phyloP scores from a whole-genome alignment of 345 rosid genomes.

The Brassica incana region DNA sequence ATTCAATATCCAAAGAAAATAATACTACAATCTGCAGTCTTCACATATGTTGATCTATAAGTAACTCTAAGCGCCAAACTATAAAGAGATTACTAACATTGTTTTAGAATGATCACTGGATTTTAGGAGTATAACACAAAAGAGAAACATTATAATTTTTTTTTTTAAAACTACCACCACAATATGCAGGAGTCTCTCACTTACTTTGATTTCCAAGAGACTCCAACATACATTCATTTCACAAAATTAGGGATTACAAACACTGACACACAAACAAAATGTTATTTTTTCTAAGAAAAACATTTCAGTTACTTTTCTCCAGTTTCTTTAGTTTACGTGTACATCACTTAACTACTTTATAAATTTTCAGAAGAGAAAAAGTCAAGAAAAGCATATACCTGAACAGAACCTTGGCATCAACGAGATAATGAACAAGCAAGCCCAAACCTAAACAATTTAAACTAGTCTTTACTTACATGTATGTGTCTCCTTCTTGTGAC shows the following conservation, averaged over 20 bases:
- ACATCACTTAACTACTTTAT: too few species aligned
- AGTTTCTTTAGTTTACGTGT: too few species aligned
- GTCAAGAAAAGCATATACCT: too few species aligned
- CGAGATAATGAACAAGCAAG: too few species aligned
- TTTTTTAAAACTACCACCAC: neutral
- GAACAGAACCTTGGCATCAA: too few species aligned
- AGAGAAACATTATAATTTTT: neutral
- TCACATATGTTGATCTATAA: neutral
- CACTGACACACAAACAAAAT: too few species aligned
- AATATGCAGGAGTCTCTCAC: neutral
- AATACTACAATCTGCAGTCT: neutral
- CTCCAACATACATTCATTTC: neutral
- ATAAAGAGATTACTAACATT: neutral
- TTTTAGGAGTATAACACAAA: neutral
- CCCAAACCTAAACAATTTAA: too few species aligned
- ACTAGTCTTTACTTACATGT: too few species aligned
- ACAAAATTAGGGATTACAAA: neutral
- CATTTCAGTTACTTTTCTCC: too few species aligned
- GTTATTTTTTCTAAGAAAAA: too few species aligned
- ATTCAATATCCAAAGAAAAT: neutral
- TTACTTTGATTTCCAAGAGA: neutral
- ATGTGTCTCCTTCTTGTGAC: too few species aligned
- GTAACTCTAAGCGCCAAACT: neutral
- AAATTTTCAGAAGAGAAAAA: too few species aligned
- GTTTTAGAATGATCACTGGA: neutral